These are phyloP conservation scores for Orbilia blumenaviensis DNA, from an alignment of 2,329 filamentous ascomycete genomes.

Conservation along the genomic window DNA sequence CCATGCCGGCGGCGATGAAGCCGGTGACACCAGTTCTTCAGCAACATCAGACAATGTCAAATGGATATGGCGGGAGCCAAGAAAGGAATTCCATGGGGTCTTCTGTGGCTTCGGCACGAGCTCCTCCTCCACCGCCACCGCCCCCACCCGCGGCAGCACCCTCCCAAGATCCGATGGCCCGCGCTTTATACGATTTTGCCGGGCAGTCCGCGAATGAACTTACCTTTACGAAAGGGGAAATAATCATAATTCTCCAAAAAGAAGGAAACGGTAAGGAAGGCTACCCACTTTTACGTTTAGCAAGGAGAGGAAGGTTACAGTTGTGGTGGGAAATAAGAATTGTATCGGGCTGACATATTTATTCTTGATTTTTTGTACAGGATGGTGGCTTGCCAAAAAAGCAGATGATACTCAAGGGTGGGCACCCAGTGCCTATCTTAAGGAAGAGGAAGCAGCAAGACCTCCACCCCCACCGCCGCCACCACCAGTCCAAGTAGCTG, in stretches of 20 bases:
- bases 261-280: conserved; percentile 83
- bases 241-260: conserved; percentile 91
- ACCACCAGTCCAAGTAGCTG: conserved; percentile 67
- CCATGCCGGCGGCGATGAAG: conserved; percentile 13
- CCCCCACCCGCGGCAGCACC: conserved; percentile 72
- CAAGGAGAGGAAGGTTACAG: neutral
- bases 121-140: conserved; percentile 69
- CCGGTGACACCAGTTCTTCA: conserved; percentile 18
- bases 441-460: conserved; percentile 73
- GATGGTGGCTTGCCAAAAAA: conserved; percentile 95
- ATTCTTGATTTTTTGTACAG: conserved; percentile 63
- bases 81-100: conserved; percentile 37
- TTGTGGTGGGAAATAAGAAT: neutral
- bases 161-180: conserved; percentile 78
- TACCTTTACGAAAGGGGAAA: conserved; percentile 78
- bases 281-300: neutral
- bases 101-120: conserved; percentile 62
- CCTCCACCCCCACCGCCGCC: conserved; percentile 72
- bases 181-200: conserved; percentile 90
- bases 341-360: conserved; percentile 59
- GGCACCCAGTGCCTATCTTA: conserved; percentile 93
- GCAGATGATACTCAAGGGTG: conserved; percentile 75
- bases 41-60: conserved; percentile 26
- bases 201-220: conserved; percentile 84
- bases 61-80: conserved; percentile 35